A percentile compares a stretch with the other conserved stretches of the same genome.
phyloP scores from a whole-genome alignment of 1,284 basidiomycete genomes.

The Ustilago curta region DNA sequence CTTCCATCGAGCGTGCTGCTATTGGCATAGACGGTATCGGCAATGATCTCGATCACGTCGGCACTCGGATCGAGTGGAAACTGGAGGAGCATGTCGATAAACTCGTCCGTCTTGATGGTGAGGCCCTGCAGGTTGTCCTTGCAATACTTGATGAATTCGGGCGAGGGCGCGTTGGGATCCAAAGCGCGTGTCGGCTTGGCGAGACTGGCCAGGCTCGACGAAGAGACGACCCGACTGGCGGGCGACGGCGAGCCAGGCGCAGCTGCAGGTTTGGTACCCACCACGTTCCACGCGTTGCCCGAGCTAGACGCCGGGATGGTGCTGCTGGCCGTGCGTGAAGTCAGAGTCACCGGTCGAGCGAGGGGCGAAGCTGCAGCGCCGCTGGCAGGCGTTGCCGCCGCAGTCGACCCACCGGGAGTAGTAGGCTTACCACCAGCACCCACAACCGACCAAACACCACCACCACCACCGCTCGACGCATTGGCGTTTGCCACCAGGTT shows the following conservation, averaged over 20 bases:
- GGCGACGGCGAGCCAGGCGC: constrained; percentile 53
- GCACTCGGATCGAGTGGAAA: constrained; percentile 68
- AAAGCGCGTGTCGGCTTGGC: not conserved
- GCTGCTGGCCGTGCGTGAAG: constrained; percentile 17
- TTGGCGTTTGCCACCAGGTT: constrained; percentile 25
- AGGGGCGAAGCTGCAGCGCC: constrained; percentile 61
- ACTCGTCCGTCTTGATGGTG: constrained; percentile 72
- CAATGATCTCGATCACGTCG: constrained; percentile 69
- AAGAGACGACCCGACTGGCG: constrained; percentile 32
- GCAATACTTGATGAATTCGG: constrained; percentile 92
- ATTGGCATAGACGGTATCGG: constrained; percentile 80
- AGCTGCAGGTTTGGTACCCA: constrained; percentile 27
- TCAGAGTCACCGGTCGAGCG: not conserved
- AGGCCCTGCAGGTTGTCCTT: constrained; percentile 88
- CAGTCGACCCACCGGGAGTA: constrained; percentile 49
- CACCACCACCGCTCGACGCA: constrained; percentile 70
- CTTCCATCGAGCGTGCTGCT: constrained; percentile 94
- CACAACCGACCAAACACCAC: constrained; percentile 82
- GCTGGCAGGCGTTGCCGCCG: constrained; percentile 31
- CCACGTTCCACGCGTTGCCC: constrained; percentile 31
- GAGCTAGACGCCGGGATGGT: constrained; percentile 5
- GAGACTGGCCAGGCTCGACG: constrained; percentile 18
- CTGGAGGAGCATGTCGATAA: constrained; percentile 70
- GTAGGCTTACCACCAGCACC: constrained; percentile 80
- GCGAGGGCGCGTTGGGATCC: constrained; percentile 79